Evolutionary conservation across 2,329 filamentous ascomycete genomes (phyloP), one percentile per base, ranked within the genome.

Genomic region (Ophiostoma sp.): DNA sequence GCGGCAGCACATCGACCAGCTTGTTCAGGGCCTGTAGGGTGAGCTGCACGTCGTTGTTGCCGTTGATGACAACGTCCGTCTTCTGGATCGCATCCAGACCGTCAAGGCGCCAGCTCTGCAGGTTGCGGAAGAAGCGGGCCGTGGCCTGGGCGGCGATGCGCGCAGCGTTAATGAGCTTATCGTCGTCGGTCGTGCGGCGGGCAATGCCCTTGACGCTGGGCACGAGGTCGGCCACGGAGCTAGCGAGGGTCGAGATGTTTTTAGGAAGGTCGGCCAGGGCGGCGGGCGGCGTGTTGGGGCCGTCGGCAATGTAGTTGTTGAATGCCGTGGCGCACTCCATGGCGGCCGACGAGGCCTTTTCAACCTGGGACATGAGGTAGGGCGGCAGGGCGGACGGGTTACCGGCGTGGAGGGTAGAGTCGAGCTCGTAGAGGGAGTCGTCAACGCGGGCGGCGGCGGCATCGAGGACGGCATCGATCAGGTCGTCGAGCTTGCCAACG

Each of bases 301-400:
- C 96, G 80, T 99, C 96, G 8, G 95, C 96, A 78, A 99, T 97
- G 82, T 97, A 98, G 83, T 97, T 97, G 85, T 98, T 99, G 87
- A 98, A 99, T 0, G 96, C 92, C 0, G 95, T 98, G 1, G 95
- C 96, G 82, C 99, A 99, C 81, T 99, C 96, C 82, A 97, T 98
- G 15, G 96, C 94, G 76, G 91, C 97, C 11, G 94, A 90, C 8
- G 95, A 96, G 0, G 96, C 95, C 85, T 98, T 99, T 81, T 99
- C 96, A 74, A 98, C 95, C 81, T 98, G 95, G 1, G 95, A 98
- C 69, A 99, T 87, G 15, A 99, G 95, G 80, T 97, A 98, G 1
- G 95, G 90, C 17, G 96, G 94, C 55, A 95, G 97, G 0, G 96
- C 96, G 79, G 97, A 99, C 84, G 98, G 96, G 84, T 99, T 99